Base-by-base conservation (phyloP, 163 green algal genomes). In the Scenedesmus sp. region DNA sequence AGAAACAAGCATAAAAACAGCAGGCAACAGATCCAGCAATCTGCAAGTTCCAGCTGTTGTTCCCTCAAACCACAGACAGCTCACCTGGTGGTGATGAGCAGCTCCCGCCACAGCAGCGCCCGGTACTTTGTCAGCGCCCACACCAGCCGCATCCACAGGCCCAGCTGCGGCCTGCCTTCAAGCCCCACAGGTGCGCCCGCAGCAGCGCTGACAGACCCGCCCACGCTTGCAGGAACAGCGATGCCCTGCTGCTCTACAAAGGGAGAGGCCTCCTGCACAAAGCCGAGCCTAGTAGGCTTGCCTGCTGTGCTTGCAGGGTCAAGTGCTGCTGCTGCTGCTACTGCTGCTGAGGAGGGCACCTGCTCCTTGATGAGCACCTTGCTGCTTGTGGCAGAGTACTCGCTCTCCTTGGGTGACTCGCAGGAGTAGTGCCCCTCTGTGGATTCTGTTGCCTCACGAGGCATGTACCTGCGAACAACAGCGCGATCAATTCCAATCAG, bases 21-120 rank as follows among this genome's bases (percentile, higher is more conserved):
- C 34, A 46, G 34, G 34, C 34, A 46, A 46, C 34, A 46, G 34
- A 46, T 46, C 34, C 34, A 46, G 34, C 34, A 46, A 46, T 46
- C 34, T 46, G 34, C 34, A 46, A 46, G 34, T 46, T 46, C 34
- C 34, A 46, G 34, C 34, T 46, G 34, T 15, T 52, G 5, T 9
- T 6, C 0, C 20, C 23, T 46, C 34, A 46, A 46, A 46, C 34
- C 34, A 46, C 34, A 46, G 12, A 52, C 20, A 79, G 52, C 86
- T 7, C 86, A 91, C 91, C 85, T 76, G 4, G 67, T 91, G 54
- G 92, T 90, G 6, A 88, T 88, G 9, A 96, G 92, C 87, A 90
- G 59, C 85, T 95, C 95, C 9, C 94, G 91, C 92, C 91, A 94
- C 82, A 95, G 79, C 83, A 96, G 93, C 66, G 94, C 89, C 2